Percentiles rank a stretch among this genome's conserved stretches.
These are phyloP conservation scores for Handroanthus guayacan DNA, from an alignment of 257 asterid species.

Conservation along the genomic window DNA sequence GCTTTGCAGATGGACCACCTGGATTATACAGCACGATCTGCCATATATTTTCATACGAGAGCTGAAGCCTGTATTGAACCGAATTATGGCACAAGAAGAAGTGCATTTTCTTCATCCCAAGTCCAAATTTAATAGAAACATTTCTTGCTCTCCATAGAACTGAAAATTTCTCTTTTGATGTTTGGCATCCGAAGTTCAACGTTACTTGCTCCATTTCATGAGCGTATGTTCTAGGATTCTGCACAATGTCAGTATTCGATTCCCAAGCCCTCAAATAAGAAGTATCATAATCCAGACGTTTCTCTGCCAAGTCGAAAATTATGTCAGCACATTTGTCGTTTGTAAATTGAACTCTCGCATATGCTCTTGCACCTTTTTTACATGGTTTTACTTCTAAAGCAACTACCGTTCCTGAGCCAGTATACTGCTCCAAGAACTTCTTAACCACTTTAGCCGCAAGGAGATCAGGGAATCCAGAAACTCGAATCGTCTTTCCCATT, in stretches of 20 bases:
- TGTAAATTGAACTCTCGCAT: slow-evolving; percentile 75
- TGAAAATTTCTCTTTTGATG: slow-evolving; percentile 52
- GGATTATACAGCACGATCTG: slow-evolving; percentile 59
- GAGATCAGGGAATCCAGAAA: slow-evolving; percentile 62
- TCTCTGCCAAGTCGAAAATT: slow-evolving; percentile 42
- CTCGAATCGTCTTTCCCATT: slow-evolving; percentile 49
- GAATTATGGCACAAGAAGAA: slow-evolving; percentile 42
- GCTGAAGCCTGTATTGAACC: slow-evolving; percentile 71
- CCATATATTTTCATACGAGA: slow-evolving; percentile 75
- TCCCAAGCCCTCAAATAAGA: slow-evolving; percentile 66
- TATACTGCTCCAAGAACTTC: slow-evolving; percentile 47
- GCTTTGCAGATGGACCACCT: slow-evolving; percentile 26
- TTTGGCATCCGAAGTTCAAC: slow-evolving; percentile 72
- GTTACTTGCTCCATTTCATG: slow-evolving; percentile 53
- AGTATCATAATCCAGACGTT: slow-evolving; percentile 48
- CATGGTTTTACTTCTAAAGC: slow-evolving; percentile 64
- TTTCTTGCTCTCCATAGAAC: slow-evolving; percentile 51
- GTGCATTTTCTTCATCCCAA: slow-evolving; percentile 62
- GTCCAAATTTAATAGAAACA: slow-evolving; percentile 61
- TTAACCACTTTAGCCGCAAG: slow-evolving; percentile 48
- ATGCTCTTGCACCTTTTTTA: slow-evolving; percentile 56
- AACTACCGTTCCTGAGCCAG: slow-evolving; percentile 55
- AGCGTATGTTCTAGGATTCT: slow-evolving; percentile 32
- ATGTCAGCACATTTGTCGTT: slow-evolving; percentile 33
- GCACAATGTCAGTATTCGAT: slow-evolving; percentile 49